Conservation (phyloP, 768 basidiomycete genomes). For the Auriscalpium vulgare region DNA sequence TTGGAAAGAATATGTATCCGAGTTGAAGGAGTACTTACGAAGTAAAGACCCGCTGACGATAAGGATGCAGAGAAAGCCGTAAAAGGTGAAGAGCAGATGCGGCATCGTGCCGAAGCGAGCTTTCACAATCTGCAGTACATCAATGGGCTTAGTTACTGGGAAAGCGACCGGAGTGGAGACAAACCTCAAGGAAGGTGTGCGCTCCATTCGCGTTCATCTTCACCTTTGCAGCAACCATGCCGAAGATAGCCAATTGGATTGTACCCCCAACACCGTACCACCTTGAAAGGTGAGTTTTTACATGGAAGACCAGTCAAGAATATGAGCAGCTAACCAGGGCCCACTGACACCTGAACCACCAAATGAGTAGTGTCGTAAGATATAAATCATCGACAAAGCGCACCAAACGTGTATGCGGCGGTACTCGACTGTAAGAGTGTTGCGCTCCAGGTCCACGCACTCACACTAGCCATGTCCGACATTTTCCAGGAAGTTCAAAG, state of each 20-base stretch:
- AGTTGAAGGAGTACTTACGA: constrained; percentile 23
- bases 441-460: constrained; percentile 52
- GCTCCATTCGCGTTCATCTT: constrained; percentile 54
- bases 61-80: constrained; percentile 42
- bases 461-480: constrained; percentile 37
- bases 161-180: not conserved
- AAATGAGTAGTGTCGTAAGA: too few relatives aligned
- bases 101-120: constrained; percentile 37
- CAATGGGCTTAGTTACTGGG: not conserved
- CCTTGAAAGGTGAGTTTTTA: constrained; percentile 18
- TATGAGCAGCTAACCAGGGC: constrained; percentile 28
- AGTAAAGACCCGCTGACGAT: constrained; percentile 44
- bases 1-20: not conserved
- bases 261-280: constrained; percentile 48
- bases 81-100: constrained; percentile 45
- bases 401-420: constrained; percentile 41
- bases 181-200: constrained; percentile 46
- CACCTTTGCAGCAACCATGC: constrained; percentile 45
- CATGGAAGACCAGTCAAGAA: not conserved
- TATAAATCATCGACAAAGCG: not conserved
- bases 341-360: constrained; percentile 34
- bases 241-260: constrained; percentile 45
- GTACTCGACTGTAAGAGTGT: constrained; percentile 48
- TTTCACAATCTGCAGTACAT: constrained; percentile 36
- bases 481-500: too few relatives aligned